Evolutionary conservation across 140 eudicot genomes (phyloP), one percentile per base, ranked within the genome.

Genomic region (Oenanthe javanica): DNA sequence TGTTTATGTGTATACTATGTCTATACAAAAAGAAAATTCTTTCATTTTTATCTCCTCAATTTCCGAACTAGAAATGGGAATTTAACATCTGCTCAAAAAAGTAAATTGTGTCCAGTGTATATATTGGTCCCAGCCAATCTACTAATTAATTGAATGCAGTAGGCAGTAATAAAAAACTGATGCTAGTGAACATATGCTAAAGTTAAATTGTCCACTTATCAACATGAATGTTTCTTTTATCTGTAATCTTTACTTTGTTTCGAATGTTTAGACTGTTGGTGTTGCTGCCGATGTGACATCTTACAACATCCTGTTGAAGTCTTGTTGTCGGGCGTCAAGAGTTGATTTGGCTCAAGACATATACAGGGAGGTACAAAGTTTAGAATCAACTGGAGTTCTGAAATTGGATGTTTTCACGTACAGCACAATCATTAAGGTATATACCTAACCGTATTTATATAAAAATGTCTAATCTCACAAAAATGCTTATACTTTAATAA

Each of bases 381-480:
- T 90, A 87, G 97, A 94, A 81, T 79, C 91, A 59, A 83, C 72
- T 67, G 97, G 99, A 78, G 87, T 84, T 25, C 66, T 94, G 66
- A 92, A 94, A 81, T 80, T 94, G 86, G 99, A 94, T 85, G 90
- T 92, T 52, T 94, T 92, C 86, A 94, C 99, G 48, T 94, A 94
- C 87, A 92, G 97, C 90, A 92, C 99, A 82, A 85, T 94, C 69
- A 81, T 94, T 27, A 94, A 94, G 96, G 98, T 94, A 84, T 69
- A 69, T 27, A 69, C n/a, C 74, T 6, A 21, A 69, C 8, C 45
- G 15, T 27, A 18, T 13, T 12, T 67, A 31, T 12, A 69, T 13
- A 9, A 19, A 31, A 4, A 31, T 13, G 23, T 69, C 9, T 36
- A 27, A 13, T 43, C 52, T 72, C 36, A 15, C 23, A 38, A 42